Base-by-base conservation (phyloP, 2,329 filamentous ascomycete species). In the Neopestalotiopsis sp. region DNA sequence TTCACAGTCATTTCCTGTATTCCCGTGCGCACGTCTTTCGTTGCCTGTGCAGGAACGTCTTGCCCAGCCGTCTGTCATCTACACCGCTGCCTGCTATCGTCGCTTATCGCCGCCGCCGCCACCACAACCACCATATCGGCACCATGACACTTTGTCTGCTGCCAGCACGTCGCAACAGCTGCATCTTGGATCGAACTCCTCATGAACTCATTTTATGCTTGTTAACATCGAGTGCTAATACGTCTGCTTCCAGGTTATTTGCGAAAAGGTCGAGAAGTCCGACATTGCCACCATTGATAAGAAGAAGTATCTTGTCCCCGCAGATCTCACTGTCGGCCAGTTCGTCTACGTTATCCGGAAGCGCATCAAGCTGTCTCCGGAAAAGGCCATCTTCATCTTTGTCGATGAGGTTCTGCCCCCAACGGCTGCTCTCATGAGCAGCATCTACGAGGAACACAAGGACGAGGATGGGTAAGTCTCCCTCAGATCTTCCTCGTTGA, bases 381-480 rank as follows among this genome's bases (percentile, higher is more conserved):
- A 99, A 88, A 99, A 99, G 90, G 96, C 96, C 81, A 99, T 99
- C 86, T 99, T 99, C 89, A 98, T 99, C 89, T 99, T 98, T 85
- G 96, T 99, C 79, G 95, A 98, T 81, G 96, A 98, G 85, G 95
- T 98, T 65, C 89, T 99, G 68, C 96, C 96, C 65, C 96, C 96
- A 2, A 98, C 96, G 9, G 96, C 96, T 70, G 96, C 96, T 69
- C 90, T 99, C 67, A 99, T 99, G 96, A 97, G 94, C 87, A 97
- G 93, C 83, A 98, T 99, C 85, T 99, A 99, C 82, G 96, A 99
- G 84, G 95, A 98, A 84, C 96, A 99, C 90, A 98, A 99, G 88
- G 90, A 92, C 74, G 89, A 92, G 80, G 90, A 92, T 77, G 89
- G 89, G 86, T 91, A 84, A 67, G 84, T 40, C 28, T 14, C 20